A percentile compares a stretch with the other conserved stretches of the same genome.
These are phyloP conservation scores for Tetratostichococcus sp. DNA, from an alignment of 139 green algal genomes.

Conservation along the genomic window DNA sequence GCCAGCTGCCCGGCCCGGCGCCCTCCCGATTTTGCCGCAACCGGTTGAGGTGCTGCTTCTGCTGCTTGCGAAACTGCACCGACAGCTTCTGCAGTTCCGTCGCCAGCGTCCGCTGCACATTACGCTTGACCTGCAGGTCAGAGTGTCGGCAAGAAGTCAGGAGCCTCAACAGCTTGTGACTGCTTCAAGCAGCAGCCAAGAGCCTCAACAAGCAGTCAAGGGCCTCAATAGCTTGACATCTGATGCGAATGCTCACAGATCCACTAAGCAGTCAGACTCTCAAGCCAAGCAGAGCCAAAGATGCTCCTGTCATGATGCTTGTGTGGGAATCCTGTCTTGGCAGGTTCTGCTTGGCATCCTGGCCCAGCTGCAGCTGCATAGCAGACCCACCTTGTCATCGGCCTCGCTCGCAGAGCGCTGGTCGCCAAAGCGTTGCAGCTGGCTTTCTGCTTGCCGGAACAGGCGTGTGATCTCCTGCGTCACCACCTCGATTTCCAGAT, in stretches of 20 bases:
- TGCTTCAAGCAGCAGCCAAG: too few species aligned
- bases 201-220: too few species aligned
- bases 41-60: constrained; percentile 81
- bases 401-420: constrained; percentile 13
- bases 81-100: constrained; percentile 79
- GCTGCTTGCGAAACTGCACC: constrained; percentile 81
- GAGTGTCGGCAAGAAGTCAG: too few species aligned
- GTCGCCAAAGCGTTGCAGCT: constrained; percentile 43
- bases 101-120: constrained; percentile 80
- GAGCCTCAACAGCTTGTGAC: too few species aligned
- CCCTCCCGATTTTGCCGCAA: constrained; percentile 67
- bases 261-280: too few species aligned
- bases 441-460: constrained; percentile 49
- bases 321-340: too few species aligned
- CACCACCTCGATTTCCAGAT: constrained; percentile 43
- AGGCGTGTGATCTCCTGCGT: constrained; percentile 57
- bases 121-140: constrained; percentile 37
- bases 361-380: too few species aligned
- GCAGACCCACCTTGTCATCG: constrained; percentile 50
- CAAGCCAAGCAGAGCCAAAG: too few species aligned
- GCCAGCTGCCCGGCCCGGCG: constrained; percentile 28
- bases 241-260: too few species aligned
- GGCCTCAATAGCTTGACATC: too few species aligned
- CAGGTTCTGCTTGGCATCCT: too few species aligned
- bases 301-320: too few species aligned